phyloP scores from a whole-genome alignment of 1,139 yeast species.

The Blastobotrys petasosporus region DNA sequence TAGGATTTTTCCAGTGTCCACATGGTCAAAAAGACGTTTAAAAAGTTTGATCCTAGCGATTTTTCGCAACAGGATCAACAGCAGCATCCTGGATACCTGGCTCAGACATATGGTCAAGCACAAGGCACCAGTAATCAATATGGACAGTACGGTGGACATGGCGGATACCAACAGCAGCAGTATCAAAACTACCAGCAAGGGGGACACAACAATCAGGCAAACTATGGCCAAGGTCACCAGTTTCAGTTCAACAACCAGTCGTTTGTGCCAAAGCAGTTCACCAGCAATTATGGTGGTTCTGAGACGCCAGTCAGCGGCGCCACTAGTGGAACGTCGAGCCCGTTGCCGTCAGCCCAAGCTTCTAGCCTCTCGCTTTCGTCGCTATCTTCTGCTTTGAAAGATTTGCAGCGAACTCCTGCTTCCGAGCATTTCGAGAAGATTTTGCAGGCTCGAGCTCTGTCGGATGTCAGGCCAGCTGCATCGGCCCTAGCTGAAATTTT shows the following conservation, averaged over 20 bases:
- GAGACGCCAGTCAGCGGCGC: constrained; percentile 7
- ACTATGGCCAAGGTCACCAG: background rate
- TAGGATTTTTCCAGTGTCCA: background rate
- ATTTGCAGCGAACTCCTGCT: constrained; percentile 64
- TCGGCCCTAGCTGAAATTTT: constrained; percentile 49
- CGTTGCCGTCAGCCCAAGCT: constrained; percentile 20
- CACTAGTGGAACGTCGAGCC: constrained; percentile 16
- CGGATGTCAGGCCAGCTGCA: constrained; percentile 61
- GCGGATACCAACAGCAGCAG: constrained; percentile 1
- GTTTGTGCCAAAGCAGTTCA: constrained; percentile 4
- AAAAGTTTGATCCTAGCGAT: constrained; percentile 4
- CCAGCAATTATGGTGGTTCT: constrained; percentile 4
- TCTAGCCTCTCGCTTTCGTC: constrained; percentile 66
- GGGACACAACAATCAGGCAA: background rate
- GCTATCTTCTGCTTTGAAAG: constrained; percentile 63
- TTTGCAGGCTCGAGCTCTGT: constrained; percentile 50
- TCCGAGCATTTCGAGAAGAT: constrained; percentile 52
- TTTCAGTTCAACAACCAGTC: background rate
- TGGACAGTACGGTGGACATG: background rate
- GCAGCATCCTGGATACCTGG: background rate
- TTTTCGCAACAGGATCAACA: background rate
- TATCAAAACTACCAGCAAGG: background rate
- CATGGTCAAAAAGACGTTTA: constrained; percentile 8
- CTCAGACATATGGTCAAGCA: background rate
- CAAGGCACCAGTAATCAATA: background rate